Evolutionary conservation across 2,329 filamentous ascomycete genomes (phyloP).

Genomic region (Beauveria varroae): DNA sequence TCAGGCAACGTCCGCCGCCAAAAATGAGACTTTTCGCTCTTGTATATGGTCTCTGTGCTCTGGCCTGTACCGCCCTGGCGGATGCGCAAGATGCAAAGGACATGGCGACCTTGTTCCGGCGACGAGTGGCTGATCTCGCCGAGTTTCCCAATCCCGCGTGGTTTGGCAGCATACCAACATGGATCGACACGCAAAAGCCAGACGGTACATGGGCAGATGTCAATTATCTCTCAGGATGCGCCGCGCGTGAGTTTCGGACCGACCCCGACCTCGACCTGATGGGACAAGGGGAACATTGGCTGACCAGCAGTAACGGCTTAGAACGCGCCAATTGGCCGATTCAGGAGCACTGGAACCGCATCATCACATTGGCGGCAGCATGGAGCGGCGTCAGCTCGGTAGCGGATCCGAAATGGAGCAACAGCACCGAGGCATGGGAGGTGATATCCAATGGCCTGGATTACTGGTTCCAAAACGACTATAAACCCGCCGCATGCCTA

Average conservation of each 20-base stretch:
- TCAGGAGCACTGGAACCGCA: slow-evolving; percentile 19
- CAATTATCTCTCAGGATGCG: slow-evolving; percentile 17
- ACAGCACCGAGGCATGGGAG: slow-evolving; percentile 10
- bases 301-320: neutral
- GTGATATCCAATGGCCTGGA: slow-evolving; percentile 16
- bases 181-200: slow-evolving; percentile 15
- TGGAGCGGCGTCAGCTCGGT: slow-evolving; percentile 17
- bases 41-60: neutral
- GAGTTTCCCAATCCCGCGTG: slow-evolving; percentile 17
- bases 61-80: neutral
- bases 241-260: slow-evolving; percentile 13
- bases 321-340: slow-evolving; percentile 20
- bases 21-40: neutral
- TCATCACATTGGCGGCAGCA: slow-evolving; percentile 16
- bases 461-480: slow-evolving; percentile 20
- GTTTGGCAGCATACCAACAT: slow-evolving; percentile 14
- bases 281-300: neutral
- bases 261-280: neutral
- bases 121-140: slow-evolving; percentile 16
- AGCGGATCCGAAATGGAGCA: slow-evolving; percentile 12
- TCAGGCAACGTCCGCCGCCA: neutral
- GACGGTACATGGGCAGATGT: slow-evolving; percentile 19
- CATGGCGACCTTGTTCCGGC: slow-evolving; percentile 13
- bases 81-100: slow-evolving; percentile 5
- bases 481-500: slow-evolving; percentile 15